A percentile compares a stretch with the other conserved stretches of the same genome.
phyloP scores from a whole-genome alignment of 2,329 filamentous ascomycete genomes.

The Coniochaeta ligniaria region DNA sequence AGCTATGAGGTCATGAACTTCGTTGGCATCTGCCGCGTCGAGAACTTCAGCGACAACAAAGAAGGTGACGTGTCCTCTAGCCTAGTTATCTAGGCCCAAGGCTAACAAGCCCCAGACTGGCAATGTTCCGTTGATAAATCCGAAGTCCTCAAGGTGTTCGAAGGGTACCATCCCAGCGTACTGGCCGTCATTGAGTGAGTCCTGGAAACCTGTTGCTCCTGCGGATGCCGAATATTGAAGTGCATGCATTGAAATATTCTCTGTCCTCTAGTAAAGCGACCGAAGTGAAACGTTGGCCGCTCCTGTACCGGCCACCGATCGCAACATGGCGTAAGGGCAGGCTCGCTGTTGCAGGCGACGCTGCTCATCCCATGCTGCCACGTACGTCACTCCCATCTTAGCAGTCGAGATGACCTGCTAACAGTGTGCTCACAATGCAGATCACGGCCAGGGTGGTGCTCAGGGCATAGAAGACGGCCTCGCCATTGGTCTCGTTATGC shows the following conservation, averaged over 20 bases:
- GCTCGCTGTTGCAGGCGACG: not conserved
- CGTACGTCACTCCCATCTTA: not conserved
- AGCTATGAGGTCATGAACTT: constrained; percentile 2
- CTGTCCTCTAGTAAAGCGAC: constrained; percentile 15
- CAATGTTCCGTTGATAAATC: constrained; percentile 8
- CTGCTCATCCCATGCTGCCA: constrained; percentile 1
- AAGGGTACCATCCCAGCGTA: constrained; percentile 7
- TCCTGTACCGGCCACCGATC: constrained; percentile 20
- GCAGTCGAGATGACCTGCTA: not conserved
- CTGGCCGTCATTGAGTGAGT: constrained; percentile 4
- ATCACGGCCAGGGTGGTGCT: constrained; percentile 1
- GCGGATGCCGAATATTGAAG: no score
- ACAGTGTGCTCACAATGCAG: not conserved
- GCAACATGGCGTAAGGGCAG: constrained; percentile 17
- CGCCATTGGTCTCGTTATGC: not conserved
- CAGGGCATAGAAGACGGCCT: constrained; percentile 1
- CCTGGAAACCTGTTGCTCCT: not conserved
- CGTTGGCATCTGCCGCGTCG: not conserved
- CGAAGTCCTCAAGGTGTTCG: constrained; percentile 3
- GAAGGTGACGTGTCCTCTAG: not conserved
- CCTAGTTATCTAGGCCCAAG: no score
- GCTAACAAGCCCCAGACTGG: not conserved
- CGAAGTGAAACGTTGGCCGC: constrained; percentile 20
- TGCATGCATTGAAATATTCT: not conserved
- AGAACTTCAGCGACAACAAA: not conserved